Conservation (phyloP, 75 land plant species). For the Sequoia sempervirens region DNA sequence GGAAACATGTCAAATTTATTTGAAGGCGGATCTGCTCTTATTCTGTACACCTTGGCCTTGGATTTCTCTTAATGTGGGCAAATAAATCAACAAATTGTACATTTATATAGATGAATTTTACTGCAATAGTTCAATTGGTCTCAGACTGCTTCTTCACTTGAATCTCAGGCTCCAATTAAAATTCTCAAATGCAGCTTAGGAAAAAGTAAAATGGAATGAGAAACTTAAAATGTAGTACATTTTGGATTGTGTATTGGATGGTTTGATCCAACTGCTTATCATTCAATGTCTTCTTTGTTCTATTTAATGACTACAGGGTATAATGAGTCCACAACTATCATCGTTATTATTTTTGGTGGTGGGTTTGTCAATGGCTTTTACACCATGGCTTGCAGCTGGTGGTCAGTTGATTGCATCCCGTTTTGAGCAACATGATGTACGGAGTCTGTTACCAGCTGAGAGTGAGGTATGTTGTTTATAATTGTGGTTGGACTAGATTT, state of each 20-base stretch:
- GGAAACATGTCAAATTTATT: not conserved
- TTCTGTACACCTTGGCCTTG: not conserved
- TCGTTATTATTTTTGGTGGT: conserved; percentile 93
- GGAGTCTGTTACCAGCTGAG: conserved; percentile 89
- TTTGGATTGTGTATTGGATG: not conserved
- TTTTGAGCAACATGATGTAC: conserved; percentile 97
- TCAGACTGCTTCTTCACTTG: not conserved
- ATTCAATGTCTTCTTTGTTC: not conserved
- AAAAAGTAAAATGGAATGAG: not conserved
- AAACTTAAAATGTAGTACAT: not conserved
- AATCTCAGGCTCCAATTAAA: not conserved
- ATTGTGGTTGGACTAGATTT: not conserved
- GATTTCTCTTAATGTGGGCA: not conserved
- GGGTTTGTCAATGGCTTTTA: conserved; percentile 94
- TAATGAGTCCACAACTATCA: conserved; percentile 82
- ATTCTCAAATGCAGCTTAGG: not conserved
- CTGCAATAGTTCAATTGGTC: not conserved
- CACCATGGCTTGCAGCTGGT: conserved; percentile 96
- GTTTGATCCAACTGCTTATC: not conserved
- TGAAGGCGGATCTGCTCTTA: not conserved
- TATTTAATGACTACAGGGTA: conserved; percentile 51
- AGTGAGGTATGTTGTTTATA: conserved; percentile 59
- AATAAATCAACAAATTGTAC: not conserved
- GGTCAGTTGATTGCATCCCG: conserved; percentile 89
- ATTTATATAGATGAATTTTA: not conserved